These are phyloP conservation scores for Epicoccum nigrum DNA, from an alignment of 2,329 filamentous ascomycete species.

Conservation along the genomic window DNA sequence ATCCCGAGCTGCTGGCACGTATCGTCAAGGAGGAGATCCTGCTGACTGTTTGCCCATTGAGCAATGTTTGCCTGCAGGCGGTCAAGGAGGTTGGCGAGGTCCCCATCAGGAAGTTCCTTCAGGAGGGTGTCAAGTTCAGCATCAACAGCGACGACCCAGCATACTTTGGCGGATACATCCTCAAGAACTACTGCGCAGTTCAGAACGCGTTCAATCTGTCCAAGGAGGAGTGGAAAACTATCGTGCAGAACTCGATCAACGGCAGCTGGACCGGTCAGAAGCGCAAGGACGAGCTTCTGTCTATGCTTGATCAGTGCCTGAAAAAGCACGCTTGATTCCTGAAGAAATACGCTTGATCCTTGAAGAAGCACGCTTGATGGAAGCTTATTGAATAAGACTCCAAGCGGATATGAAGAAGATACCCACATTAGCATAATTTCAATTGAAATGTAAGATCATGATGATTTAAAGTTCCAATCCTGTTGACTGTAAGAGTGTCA, in stretches of 20 bases:
- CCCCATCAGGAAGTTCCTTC: slow-evolving; percentile 68
- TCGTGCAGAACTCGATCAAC: slow-evolving; percentile 66
- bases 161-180: slow-evolving; percentile 72
- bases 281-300: slow-evolving; percentile 66
- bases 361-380: slow-evolving; percentile 20
- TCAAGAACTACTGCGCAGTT: slow-evolving; percentile 77
- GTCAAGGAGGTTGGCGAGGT: slow-evolving; percentile 56
- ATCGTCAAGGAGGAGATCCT: slow-evolving; percentile 65
- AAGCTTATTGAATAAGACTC: no score
- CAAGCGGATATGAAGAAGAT: background rate
- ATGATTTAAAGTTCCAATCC: background rate
- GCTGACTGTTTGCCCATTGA: slow-evolving; percentile 74
- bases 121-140: slow-evolving; percentile 69
- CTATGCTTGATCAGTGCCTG: slow-evolving; percentile 23
- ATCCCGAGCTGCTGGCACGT: slow-evolving; percentile 62
- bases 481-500: background rate
- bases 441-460: background rate
- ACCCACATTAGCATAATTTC: slow-evolving; percentile 7
- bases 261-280: slow-evolving; percentile 72
- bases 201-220: slow-evolving; percentile 72
- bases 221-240: slow-evolving; percentile 69
- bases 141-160: slow-evolving; percentile 64
- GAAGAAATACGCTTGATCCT: slow-evolving; percentile 22
- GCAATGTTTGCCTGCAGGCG: slow-evolving; percentile 68
- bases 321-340: slow-evolving; percentile 16